Conservation (phyloP, 1,139 yeast species). For the Schizosaccharomyces versatilis region DNA sequence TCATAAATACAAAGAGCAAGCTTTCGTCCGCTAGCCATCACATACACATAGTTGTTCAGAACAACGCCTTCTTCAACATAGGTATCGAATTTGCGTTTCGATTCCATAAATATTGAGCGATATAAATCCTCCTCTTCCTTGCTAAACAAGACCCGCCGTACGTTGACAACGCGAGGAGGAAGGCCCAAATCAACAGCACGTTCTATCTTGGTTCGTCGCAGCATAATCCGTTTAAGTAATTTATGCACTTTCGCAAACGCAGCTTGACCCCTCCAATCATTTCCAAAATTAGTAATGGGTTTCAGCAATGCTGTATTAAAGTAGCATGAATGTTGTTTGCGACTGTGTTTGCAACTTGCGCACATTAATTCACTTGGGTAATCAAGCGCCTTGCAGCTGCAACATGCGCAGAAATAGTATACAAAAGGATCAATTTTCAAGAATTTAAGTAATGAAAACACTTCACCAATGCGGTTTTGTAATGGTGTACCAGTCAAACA, state of each 20-base stretch:
- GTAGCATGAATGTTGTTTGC: conserved; percentile 84
- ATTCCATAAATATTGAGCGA: conserved; percentile 66
- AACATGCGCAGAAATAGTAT: conserved; percentile 70
- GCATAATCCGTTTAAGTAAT: conserved; percentile 57
- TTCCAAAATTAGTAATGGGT: conserved; percentile 72
- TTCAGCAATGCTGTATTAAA: conserved; percentile 88
- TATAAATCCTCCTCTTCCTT: conserved; percentile 88
- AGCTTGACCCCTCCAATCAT: conserved; percentile 30
- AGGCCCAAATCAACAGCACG: conserved; percentile 91
- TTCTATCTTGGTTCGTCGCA: conserved; percentile 82
- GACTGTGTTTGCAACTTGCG: conserved; percentile 67
- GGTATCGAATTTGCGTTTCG: conserved; percentile 61
- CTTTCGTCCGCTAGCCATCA: no score
- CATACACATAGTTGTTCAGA: conserved; percentile 61
- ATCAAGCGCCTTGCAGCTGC: conserved; percentile 51
- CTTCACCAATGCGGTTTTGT: conserved; percentile 88
- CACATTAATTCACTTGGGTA: conserved; percentile 28
- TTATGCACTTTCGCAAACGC: conserved; percentile 60
- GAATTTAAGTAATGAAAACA: conserved; percentile 73
- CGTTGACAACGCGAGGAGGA: conserved; percentile 82
- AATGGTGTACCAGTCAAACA: conserved; percentile 90
- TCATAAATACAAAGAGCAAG: no score
- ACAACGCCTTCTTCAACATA: conserved; percentile 92
- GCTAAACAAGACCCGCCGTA: conserved; percentile 65
- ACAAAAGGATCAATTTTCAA: conserved; percentile 69